Conservation (phyloP, 352 stramenopile genomes). For the Pythium pyrilobum region DNA sequence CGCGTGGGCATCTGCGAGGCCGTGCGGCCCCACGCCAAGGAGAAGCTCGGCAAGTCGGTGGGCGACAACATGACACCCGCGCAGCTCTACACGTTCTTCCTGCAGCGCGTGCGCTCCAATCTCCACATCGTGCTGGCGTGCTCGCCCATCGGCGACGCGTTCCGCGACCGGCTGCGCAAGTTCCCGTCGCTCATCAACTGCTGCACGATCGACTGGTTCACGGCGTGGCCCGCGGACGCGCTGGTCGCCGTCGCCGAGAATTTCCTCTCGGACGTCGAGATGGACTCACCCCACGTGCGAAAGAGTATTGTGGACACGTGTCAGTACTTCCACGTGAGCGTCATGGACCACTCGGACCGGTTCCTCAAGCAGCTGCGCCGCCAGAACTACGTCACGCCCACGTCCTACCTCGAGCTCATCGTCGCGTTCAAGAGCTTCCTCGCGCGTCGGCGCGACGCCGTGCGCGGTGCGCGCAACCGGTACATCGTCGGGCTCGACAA, state of each 20-base stretch:
- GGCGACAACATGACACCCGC: slow-evolving; percentile 88
- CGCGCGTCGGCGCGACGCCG: slow-evolving; percentile 69
- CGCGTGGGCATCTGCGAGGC: slow-evolving; percentile 87
- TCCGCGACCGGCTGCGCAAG: slow-evolving; percentile 91
- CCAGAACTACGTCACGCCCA: slow-evolving; percentile 95
- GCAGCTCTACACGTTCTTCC: slow-evolving; percentile 92
- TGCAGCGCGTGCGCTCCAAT: slow-evolving; percentile 88
- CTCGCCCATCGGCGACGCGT: slow-evolving; percentile 92
- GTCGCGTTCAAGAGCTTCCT: slow-evolving; percentile 92
- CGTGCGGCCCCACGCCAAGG: slow-evolving; percentile 88
- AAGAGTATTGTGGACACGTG: slow-evolving; percentile 88
- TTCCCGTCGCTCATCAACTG: slow-evolving; percentile 97
- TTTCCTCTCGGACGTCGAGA: slow-evolving; percentile 89
- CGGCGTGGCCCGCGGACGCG: slow-evolving; percentile 90
- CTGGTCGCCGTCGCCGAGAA: slow-evolving; percentile 91
- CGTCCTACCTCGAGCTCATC: slow-evolving; percentile 94
- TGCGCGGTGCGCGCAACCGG: slow-evolving; percentile 74
- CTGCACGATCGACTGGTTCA: slow-evolving; percentile 98
- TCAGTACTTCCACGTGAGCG: slow-evolving; percentile 91
- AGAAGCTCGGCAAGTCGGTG: slow-evolving; percentile 86
- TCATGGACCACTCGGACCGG: slow-evolving; percentile 76
- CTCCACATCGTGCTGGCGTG: slow-evolving; percentile 94
- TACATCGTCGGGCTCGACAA: slow-evolving; percentile 93
- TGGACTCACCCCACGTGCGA: slow-evolving; percentile 70
- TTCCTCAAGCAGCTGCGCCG: slow-evolving; percentile 83